Conservation (phyloP, 2,329 filamentous ascomycete species). For the Sarocladiaceae sp. region DNA sequence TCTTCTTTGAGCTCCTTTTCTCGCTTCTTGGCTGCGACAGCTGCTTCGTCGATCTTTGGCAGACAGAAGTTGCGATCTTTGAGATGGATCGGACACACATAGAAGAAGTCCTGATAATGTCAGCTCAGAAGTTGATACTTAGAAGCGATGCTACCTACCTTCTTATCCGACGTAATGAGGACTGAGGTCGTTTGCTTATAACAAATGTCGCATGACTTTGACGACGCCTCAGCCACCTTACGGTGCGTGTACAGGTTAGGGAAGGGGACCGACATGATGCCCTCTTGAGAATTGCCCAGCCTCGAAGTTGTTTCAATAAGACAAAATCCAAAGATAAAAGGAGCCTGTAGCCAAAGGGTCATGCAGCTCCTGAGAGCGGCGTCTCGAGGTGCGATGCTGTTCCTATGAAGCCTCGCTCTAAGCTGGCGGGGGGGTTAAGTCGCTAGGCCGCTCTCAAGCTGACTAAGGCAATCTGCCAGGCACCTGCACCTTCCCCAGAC, state of each 20-base stretch:
- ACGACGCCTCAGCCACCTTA: constrained; percentile 75
- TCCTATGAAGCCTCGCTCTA: too few species aligned
- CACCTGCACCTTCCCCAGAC: too few species aligned
- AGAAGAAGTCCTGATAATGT: constrained; percentile 68
- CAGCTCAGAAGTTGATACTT: constrained; percentile 8
- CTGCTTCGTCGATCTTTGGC: constrained; percentile 64
- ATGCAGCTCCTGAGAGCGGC: too few species aligned
- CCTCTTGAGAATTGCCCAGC: too few species aligned
- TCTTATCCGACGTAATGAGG: constrained; percentile 81
- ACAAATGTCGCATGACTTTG: constrained; percentile 85
- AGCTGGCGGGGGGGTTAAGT: too few species aligned
- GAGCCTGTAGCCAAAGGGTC: too few species aligned
- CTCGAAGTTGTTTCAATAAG: not conserved
- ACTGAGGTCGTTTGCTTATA: constrained; percentile 84
- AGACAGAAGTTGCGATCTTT: constrained; percentile 76
- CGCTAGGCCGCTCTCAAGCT: too few species aligned
- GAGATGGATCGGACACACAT: constrained; percentile 76
- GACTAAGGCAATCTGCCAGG: too few species aligned
- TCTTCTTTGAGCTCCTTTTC: constrained; percentile 60
- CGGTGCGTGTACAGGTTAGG: constrained; percentile 80
- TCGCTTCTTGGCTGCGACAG: constrained; percentile 49
- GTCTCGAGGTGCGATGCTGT: too few species aligned
- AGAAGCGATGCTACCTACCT: constrained; percentile 46
- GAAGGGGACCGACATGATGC: constrained; percentile 42
- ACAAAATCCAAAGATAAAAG: too few species aligned